These are phyloP conservation scores for Phytophthora parvispora DNA, from an alignment of 352 stramenopile genomes.

Conservation along the genomic window DNA sequence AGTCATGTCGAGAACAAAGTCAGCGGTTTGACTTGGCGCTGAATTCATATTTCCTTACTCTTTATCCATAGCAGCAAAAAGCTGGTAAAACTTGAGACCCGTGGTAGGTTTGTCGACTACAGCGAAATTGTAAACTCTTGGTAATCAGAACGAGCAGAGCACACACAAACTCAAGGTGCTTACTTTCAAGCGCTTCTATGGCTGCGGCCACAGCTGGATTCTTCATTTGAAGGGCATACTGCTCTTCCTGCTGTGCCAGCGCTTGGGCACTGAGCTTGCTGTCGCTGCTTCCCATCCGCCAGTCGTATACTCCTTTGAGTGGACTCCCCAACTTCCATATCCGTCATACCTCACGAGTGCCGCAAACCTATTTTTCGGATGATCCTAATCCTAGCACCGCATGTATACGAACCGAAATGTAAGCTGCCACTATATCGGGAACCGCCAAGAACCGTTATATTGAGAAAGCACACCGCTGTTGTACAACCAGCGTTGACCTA, in stretches of 20 bases:
- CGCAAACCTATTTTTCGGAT: neutral
- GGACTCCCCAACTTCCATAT: constrained; percentile 3
- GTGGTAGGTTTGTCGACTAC: constrained; percentile 49
- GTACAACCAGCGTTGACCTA: neutral
- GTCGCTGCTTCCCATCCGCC: constrained; percentile 47
- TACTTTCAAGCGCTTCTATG: constrained; percentile 50
- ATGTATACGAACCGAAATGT: constrained; percentile 1
- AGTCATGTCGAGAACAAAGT: neutral
- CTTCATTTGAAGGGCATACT: constrained; percentile 50
- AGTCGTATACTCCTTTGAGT: neutral
- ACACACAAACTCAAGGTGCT: neutral
- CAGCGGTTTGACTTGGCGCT: neutral
- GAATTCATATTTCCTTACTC: constrained; percentile 34
- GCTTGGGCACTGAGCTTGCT: constrained; percentile 47
- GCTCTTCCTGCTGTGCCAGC: constrained; percentile 32
- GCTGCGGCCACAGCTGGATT: constrained; percentile 41
- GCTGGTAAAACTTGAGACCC: constrained; percentile 52
- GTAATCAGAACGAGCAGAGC: neutral
- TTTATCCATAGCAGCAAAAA: constrained; percentile 61
- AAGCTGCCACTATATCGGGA: constrained; percentile 18
- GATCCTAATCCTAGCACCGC: neutral
- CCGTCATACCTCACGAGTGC: neutral
- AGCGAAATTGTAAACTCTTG: neutral
- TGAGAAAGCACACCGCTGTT: neutral
- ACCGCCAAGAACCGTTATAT: constrained; percentile 16